Conservation (phyloP, 176 grass and related monocot genomes). For the Sorghum bicolor region Sorghum_bicolor_NCBIv3 NC_012873.2:50797501-50798000, state of each 20-base stretch:
- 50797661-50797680: background rate
- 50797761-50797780: conserved; percentile 70
- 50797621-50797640: background rate
- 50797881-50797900: conserved; percentile 86
- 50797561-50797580: background rate
- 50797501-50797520: background rate
- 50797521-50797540: background rate
- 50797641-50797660: background rate
- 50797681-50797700: conserved; percentile 1
- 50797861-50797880: conserved; percentile 72
- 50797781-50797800: conserved; percentile 96
- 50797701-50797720: background rate
- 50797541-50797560: background rate
- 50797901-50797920: conserved; percentile 79
- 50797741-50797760: conserved; percentile 15
- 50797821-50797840: conserved; percentile 84
- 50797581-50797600: background rate
- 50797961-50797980: conserved; percentile 58
- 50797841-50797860: conserved; percentile 88
- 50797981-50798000: background rate
- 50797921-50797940: conserved; percentile 94
- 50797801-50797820: conserved; percentile 86
- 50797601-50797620: background rate
- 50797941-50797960: conserved; percentile 85
- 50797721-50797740: background rate